Percentiles rank a stretch among this genome's conserved stretches.
Evolutionary conservation across 2,329 filamentous ascomycete genomes (phyloP).

Genomic region (Cordyceps farinosa): DNA sequence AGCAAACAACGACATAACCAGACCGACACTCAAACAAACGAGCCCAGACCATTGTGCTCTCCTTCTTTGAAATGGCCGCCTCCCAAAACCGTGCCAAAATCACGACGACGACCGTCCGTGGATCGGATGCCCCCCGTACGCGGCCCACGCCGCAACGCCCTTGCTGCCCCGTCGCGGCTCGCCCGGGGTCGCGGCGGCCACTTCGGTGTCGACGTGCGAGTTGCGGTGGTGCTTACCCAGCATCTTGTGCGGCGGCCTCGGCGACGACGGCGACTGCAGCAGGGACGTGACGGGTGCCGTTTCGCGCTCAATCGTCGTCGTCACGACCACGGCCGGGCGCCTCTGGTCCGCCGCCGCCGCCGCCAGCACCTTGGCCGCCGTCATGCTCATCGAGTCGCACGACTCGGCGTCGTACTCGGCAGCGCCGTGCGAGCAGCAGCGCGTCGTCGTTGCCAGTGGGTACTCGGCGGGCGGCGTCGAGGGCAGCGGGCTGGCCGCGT

Average conservation of each 20-base stretch:
- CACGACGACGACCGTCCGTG: neutral
- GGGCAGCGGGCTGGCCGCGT: neutral
- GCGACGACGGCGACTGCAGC: neutral
- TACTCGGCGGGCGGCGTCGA: conserved; percentile 27
- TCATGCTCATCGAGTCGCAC: conserved; percentile 10
- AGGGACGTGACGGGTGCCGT: neutral
- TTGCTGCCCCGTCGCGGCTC: neutral
- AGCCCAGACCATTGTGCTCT: neutral
- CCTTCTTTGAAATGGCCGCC: neutral
- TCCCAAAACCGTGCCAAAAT: neutral
- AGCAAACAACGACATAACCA: neutral
- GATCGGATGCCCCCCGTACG: neutral
- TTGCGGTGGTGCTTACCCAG: conserved; percentile 5
- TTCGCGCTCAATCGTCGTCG: conserved; percentile 17
- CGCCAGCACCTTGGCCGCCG: conserved; percentile 7
- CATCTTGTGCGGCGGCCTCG: neutral
- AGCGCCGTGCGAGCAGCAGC: conserved; percentile 20
- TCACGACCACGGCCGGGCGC: conserved; percentile 12
- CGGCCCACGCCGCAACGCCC: neutral
- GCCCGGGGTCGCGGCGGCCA: neutral
- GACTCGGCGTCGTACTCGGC: conserved; percentile 22
- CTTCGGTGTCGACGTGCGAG: neutral
- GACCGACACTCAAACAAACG: neutral
- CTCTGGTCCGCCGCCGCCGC: neutral
- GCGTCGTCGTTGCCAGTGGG: conserved; percentile 25